Evolutionary conservation across 1,139 yeast genomes (phyloP), one percentile per base, ranked within the genome.

Genomic region (Scheffersomyces insectosa): DNA sequence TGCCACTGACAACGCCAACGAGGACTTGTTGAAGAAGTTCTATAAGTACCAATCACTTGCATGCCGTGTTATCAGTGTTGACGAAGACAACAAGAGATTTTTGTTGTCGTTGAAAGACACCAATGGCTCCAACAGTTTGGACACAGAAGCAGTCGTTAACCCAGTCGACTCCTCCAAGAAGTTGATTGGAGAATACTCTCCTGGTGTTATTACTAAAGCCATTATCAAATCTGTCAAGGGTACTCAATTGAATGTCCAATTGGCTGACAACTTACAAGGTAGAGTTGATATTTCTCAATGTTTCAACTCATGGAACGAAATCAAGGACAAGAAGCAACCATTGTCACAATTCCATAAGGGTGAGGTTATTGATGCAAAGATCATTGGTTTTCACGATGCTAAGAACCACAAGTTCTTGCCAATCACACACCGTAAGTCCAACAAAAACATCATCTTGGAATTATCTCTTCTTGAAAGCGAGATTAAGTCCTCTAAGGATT

Each of bases 181-280:
- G 43, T 55, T 57, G 3, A 54, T 80, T 31, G 70, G 72, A 36
- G 91, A 87, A 38, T 79, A 68, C 52, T 62, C 69, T 8, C 76
- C 83, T 14, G 96, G 96, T 34, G 75, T 68, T 35, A 47, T 74
- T 25, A 82, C 93, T 13, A 74, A 78, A 51, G 95, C 85, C 32
- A 59, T 65, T 20, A 68, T 91, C 45, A 80, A 77, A 43, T 72
- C 85, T 2, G 77, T 88, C 38, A 87, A 86, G 57, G 82, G 80
- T 40, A 83, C 90, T 9, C 95, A 88, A 65, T 70, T 91, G 54
- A 83, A 85, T 56, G 85, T 91, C 34, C 79, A 78, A 46, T 70
- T 90, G 43, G 91, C 95, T 39, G 95, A 86, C 47, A 85, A 86
- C 57, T 72, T 84, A 49, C 87, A 81, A 56, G 97, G 96, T 36